A percentile compares a stretch with the other conserved stretches of the same genome.
phyloP scores from a whole-genome alignment of 352 stramenopile genomes.

The Phytopythium ostracodes region DNA sequence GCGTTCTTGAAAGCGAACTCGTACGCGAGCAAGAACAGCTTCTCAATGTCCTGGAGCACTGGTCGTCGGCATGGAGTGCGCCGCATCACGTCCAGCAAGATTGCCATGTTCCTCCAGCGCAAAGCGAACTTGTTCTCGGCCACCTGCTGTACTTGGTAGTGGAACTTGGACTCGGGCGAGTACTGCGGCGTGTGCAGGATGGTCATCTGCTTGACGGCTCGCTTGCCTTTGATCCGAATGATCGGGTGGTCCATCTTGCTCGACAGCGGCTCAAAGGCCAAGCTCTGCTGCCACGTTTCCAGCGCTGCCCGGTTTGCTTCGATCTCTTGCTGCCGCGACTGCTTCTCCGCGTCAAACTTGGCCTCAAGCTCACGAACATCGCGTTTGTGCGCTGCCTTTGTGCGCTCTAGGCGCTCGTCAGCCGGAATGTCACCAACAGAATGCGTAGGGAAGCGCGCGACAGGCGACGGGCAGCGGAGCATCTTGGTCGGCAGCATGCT shows the following conservation, averaged over 20 bases:
- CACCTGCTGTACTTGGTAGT: slow-evolving; percentile 30
- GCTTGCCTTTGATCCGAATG: slow-evolving; percentile 28
- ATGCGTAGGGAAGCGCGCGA: slow-evolving; percentile 26
- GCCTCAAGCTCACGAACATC: slow-evolving; percentile 23
- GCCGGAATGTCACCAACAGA: slow-evolving; percentile 15
- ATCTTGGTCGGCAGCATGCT: slow-evolving; percentile 29
- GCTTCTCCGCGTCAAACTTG: slow-evolving; percentile 30
- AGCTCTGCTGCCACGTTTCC: slow-evolving; percentile 1
- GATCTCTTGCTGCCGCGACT: slow-evolving; percentile 19
- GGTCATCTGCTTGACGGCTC: slow-evolving; percentile 29
- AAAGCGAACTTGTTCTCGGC: slow-evolving; percentile 32
- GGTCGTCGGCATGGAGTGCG: slow-evolving; percentile 49
- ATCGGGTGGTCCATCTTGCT: slow-evolving; percentile 44
- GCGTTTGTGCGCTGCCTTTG: slow-evolving; percentile 23
- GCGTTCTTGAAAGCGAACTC: slow-evolving; percentile 46
- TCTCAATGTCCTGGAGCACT: slow-evolving; percentile 67
- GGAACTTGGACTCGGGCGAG: slow-evolving; percentile 30
- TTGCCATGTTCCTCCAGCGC: slow-evolving; percentile 40
- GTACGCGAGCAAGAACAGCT: slow-evolving; percentile 41
- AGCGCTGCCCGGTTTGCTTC: slow-evolving; percentile 32
- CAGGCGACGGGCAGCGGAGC: slow-evolving; percentile 41
- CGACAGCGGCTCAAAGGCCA: slow-evolving; percentile 44
- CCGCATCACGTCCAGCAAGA: slow-evolving; percentile 50
- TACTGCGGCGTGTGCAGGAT: slow-evolving; percentile 51
- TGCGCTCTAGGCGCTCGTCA: slow-evolving; percentile 22